phyloP scores from a whole-genome alignment of 257 asterid species.

The Verbascum thapsus region DNA sequence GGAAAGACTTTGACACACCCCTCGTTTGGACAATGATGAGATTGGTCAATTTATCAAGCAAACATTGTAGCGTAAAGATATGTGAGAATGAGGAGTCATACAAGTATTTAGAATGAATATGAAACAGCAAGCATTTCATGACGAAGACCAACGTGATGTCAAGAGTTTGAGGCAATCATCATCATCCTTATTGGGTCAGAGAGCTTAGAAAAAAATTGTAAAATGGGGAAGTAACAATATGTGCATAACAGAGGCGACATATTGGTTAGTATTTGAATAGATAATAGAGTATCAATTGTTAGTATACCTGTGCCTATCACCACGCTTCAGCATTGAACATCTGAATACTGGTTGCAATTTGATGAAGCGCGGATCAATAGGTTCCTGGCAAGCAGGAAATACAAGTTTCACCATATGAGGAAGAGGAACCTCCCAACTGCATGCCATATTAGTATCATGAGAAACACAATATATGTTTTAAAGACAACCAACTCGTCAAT shows the following conservation, averaged over 20 bases:
- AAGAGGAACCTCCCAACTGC: slow-evolving; percentile 98
- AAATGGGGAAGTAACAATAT: not conserved
- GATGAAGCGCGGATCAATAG: slow-evolving; percentile 90
- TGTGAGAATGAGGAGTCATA: no score
- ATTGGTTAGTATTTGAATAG: not conserved
- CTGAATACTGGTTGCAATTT: slow-evolving; percentile 84
- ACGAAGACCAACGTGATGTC: not conserved
- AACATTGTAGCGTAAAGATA: no score
- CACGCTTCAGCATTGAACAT: slow-evolving; percentile 68
- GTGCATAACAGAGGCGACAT: slow-evolving; percentile 3
- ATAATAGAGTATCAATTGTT: slow-evolving; percentile 6
- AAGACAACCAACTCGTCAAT: slow-evolving; percentile 18
- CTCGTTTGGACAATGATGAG: slow-evolving; percentile 1
- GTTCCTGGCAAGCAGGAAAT: slow-evolving; percentile 57
- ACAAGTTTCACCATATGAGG: slow-evolving; percentile 63
- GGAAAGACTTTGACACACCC: not conserved
- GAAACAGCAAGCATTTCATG: not conserved
- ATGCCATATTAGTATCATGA: slow-evolving; percentile 32
- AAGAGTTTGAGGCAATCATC: slow-evolving; percentile 11
- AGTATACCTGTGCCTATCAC: slow-evolving; percentile 78
- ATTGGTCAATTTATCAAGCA: no score
- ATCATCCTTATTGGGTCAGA: not conserved
- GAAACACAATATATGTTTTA: slow-evolving; percentile 19
- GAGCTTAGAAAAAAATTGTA: not conserved
- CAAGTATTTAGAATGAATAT: no score